Base-by-base conservation (phyloP, 257 asterid species). In the Datura wrightii region DNA sequence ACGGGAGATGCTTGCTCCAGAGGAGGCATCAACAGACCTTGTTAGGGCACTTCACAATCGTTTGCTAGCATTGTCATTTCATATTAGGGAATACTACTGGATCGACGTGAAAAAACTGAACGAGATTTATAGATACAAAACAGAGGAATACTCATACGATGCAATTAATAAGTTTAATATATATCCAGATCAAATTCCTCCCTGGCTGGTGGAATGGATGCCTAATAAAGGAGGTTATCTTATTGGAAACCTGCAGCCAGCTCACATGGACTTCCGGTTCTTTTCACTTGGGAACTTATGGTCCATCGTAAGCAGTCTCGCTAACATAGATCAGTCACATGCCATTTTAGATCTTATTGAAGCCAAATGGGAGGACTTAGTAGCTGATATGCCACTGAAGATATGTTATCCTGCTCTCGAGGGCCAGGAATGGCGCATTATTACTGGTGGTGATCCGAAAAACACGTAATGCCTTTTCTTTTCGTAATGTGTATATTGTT, bases 191-290 rank as follows among this genome's bases (percentile, higher is more conserved):
- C 98, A 94, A 86, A 94, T 94, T 83, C 93, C 98, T 83, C 94
- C 94, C 11, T 94, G 98, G 98, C 91, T 94, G 84, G 94, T 94
- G 79, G 97, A 92, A 2, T 94, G 98, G 97, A 93, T 94, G 93
- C 97, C 98, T 54, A 69, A 84, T 36, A 90, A 80, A 86, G 97
- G 97, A 36, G 98, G 98, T 79, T 94, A 88, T 83, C 92, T 94
- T 69, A 92, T 93, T 8, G 97, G 98, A 79, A 94, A 94, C 86
- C 82, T 94, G 85, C 97, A 94, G 90, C 98, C 97, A 39, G 98
- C 98, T 53, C 96, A 94, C 86, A 93, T 94, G 98, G 97, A 93
- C 89, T 94, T 94, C 70, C 93, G 98, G 56, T 93, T 94, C 90
- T 94, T 94, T 85, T 86, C 98, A 44, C 93, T 94, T 18, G 97